Evolutionary conservation across 2,329 filamentous ascomycete species (phyloP).

Genomic region (Arthroderma sp.): DNA sequence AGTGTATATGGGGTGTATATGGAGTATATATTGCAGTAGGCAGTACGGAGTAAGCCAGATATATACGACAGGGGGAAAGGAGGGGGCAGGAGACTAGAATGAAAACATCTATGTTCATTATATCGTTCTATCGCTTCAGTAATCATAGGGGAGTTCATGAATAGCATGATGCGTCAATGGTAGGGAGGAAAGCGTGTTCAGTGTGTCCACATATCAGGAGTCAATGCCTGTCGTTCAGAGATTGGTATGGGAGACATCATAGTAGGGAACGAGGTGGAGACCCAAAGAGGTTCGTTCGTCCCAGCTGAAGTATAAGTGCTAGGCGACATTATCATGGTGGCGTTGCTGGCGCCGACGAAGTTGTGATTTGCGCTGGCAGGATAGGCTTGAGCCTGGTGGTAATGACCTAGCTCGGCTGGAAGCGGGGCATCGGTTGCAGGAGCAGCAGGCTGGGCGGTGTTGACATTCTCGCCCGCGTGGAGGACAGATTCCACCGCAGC

Average conservation of each 20-base stretch:
- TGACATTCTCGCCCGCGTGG: constrained; percentile 1
- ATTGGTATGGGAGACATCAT: neutral
- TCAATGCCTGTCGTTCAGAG: neutral
- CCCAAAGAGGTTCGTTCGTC: constrained; percentile 10
- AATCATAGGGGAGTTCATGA: neutral
- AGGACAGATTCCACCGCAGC: constrained; percentile 9
- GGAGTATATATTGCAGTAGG: neutral
- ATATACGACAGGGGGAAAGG: neutral
- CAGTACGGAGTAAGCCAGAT: neutral
- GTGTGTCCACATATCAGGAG: neutral
- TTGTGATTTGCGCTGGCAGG: neutral
- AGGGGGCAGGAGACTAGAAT: neutral
- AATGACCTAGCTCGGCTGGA: constrained; percentile 8
- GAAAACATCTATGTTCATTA: constrained; percentile 4
- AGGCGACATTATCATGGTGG: neutral
- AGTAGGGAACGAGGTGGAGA: constrained; percentile 8
- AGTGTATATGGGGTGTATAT: neutral
- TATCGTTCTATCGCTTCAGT: neutral
- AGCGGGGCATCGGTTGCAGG: constrained; percentile 6
- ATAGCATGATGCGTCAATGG: neutral
- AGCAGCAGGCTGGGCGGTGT: neutral
- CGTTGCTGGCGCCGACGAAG: constrained; percentile 3
- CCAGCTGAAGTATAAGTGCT: constrained; percentile 5
- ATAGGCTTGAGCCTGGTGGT: constrained; percentile 5
- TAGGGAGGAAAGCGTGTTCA: neutral